Evolutionary conservation across 371 early-diverging fungal genomes (phyloP).

Genomic region (Mucor lusitanicus): DNA sequence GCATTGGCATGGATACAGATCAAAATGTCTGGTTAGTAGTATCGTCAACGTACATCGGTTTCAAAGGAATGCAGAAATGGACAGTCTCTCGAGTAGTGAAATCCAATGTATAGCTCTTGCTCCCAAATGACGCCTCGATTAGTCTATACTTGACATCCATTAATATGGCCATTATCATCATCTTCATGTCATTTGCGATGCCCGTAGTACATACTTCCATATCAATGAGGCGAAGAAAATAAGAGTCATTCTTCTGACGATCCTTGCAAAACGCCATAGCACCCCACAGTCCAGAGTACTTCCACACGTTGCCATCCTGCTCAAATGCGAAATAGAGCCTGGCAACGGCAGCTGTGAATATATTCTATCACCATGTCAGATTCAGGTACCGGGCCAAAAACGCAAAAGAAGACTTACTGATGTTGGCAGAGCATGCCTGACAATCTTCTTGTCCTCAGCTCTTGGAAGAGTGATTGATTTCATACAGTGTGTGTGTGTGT

Average conservation of each 20-base stretch:
- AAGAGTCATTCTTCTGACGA: constrained; percentile 50
- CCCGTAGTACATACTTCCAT: constrained; percentile 49
- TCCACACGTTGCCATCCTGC: constrained; percentile 63
- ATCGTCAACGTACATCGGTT: constrained; percentile 64
- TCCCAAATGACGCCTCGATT: constrained; percentile 74
- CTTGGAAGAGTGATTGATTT: constrained; percentile 27
- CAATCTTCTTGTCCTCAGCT: constrained; percentile 38
- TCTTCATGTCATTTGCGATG: neutral
- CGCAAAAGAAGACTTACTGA: constrained; percentile 39
- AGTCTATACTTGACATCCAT: too few relatives aligned
- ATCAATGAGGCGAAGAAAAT: constrained; percentile 74
- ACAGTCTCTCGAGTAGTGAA: constrained; percentile 69
- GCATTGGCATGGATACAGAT: neutral
- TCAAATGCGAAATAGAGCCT: constrained; percentile 75
- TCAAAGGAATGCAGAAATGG: constrained; percentile 85
- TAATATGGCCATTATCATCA: neutral
- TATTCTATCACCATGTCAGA: constrained; percentile 61
- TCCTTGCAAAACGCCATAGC: constrained; percentile 73
- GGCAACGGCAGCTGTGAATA: constrained; percentile 78
- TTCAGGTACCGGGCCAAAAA: neutral
- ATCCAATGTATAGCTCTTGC: constrained; percentile 72
- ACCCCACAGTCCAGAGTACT: constrained; percentile 72
- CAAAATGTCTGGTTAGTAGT: neutral
- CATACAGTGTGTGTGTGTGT: too few relatives aligned
- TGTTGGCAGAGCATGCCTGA: constrained; percentile 38